These are phyloP conservation scores for Neostapfia colusana DNA, from an alignment of 176 grass and related monocot genomes.

Conservation along the genomic window DNA sequence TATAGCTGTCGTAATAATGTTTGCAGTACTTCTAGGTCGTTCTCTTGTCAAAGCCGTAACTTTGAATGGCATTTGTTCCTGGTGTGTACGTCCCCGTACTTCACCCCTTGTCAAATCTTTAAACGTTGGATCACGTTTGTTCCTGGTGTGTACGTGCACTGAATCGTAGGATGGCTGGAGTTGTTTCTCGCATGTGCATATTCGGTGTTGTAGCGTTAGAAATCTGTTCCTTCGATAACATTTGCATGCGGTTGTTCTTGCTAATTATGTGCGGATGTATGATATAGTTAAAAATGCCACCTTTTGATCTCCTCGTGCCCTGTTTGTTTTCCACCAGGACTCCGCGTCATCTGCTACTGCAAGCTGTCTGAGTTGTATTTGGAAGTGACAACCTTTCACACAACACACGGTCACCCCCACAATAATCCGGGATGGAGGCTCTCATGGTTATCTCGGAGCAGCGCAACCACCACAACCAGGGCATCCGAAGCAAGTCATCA, in stretches of 20 bases:
- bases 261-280: neutral
- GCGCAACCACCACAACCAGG: slow-evolving; percentile 41
- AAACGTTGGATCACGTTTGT: neutral
- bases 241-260: neutral
- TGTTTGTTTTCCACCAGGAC: slow-evolving; percentile 24
- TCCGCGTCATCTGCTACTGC: neutral
- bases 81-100: neutral
- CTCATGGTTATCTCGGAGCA: slow-evolving; percentile 60
- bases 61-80: neutral
- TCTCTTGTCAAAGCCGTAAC: neutral
- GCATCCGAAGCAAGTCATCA: slow-evolving; percentile 28
- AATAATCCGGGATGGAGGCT: slow-evolving; percentile 43
- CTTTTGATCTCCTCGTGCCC: neutral
- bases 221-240: neutral
- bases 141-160: neutral
- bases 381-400: neutral
- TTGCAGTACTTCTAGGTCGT: neutral
- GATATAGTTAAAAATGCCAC: neutral
- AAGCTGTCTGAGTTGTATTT: slow-evolving; percentile 21
- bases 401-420: neutral
- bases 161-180: neutral
- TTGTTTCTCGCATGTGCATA: neutral
- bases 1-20: neutral
- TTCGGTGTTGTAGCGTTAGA: neutral
- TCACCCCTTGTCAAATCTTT: neutral